Evolutionary conservation across 768 basidiomycete species (phyloP), one percentile per base, ranked within the genome.

Genomic region (Leccinellum rugosiceps): DNA sequence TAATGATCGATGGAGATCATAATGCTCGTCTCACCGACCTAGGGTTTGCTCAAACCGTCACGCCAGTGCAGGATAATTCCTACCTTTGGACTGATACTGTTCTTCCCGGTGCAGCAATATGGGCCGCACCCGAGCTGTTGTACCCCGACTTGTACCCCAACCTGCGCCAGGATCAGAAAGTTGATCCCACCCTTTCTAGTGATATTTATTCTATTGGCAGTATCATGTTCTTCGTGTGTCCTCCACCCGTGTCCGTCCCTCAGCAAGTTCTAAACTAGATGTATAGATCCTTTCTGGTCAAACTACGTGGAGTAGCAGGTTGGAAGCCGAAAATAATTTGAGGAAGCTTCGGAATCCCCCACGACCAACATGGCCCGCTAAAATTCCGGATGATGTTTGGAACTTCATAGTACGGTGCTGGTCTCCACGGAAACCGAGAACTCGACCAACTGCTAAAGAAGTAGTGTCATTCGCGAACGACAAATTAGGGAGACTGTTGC

Each of bases 121-220:
- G n/a, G 14, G 57, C 31, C 17, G 57, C 58, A 28, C 58, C 58
- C 9, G 58, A 60, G 26, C 13, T 53, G 7, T n/a, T 41, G 30
- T 21, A 26, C 9, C 57, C 51, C 2, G 5, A 31, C 2, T 3
- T 49, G 32, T 21, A 26, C 9, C 57, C 51, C 2, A 4, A 31
- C 2, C 5, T 49, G 32, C 38, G 10, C 26, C 4, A 10, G 0
- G 17, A 19, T 38, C 23, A 23, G 11, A 17, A n/a, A 17, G 7
- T 14, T 3, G 32, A 32, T 4, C 32, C 50, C 21, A 57, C 44
- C 14, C 50, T 59, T 0, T 6, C 9, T 3, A 25, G 35, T 14
- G 58, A 59, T 32, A 57, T 59, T 2, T 59, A 57, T 21, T 52
- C 58, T 10, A 10, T 59, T 15, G 58, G 58, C 0, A 51, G 45